These are phyloP conservation scores for Hanseniaspora thailandica DNA, from an alignment of 805 yeast species.

Conservation along the genomic window DNA sequence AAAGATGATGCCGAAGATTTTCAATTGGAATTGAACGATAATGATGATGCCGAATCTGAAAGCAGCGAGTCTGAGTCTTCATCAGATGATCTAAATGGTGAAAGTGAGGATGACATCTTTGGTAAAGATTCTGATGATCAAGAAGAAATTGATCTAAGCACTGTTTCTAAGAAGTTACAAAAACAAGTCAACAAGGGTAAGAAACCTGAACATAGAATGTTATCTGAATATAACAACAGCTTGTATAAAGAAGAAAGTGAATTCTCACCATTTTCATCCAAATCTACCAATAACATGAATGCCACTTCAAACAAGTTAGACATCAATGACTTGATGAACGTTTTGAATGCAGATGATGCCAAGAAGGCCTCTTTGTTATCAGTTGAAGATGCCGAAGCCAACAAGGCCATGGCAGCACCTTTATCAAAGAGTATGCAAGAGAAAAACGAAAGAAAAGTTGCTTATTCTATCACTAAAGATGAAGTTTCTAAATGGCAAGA, in stretches of 20 bases:
- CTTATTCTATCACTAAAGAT: conserved; percentile 76
- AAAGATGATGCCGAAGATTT: conserved; percentile 18
- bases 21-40: conserved; percentile 22
- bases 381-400: conserved; percentile 26
- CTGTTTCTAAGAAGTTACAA: conserved; percentile 32
- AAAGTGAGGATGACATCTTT: conserved; percentile 21
- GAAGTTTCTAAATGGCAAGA: conserved; percentile 87
- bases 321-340: conserved; percentile 63
- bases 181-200: conserved; percentile 29
- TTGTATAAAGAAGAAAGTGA: conserved; percentile 44
- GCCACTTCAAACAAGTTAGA: conserved; percentile 42
- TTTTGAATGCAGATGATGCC: conserved; percentile 40
- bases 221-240: conserved; percentile 28
- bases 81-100: conserved; percentile 20
- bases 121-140: conserved; percentile 23
- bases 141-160: conserved; percentile 44
- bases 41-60: conserved; percentile 20
- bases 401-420: conserved; percentile 59
- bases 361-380: conserved; percentile 41
- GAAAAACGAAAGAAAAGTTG: conserved; percentile 76
- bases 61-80: background rate
- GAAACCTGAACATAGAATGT: conserved; percentile 40
- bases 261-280: conserved; percentile 37
- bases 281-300: conserved; percentile 15
- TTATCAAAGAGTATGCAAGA: conserved; percentile 76